Percentiles rank a stretch among this genome's conserved stretches.
Evolutionary conservation across 176 grass and related monocot species (phyloP).

Genomic region (Microstegium vimineum): DNA sequence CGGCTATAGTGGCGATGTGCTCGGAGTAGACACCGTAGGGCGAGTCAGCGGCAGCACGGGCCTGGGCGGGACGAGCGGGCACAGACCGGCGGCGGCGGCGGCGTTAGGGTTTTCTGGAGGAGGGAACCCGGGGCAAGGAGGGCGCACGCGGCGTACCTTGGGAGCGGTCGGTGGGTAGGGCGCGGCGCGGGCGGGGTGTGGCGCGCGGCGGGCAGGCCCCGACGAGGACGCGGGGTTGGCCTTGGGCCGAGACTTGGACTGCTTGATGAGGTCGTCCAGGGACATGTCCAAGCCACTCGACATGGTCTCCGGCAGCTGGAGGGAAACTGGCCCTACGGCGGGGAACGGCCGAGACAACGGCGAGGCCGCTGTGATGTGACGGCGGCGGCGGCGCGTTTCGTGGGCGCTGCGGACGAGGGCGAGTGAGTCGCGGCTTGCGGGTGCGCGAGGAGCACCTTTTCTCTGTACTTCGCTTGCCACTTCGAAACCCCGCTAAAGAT

Average conservation of each 20-base stretch:
- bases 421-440: not conserved
- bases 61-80: constrained; percentile 17
- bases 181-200: constrained; percentile 18
- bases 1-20: constrained; percentile 34
- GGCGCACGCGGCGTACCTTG: constrained; percentile 35
- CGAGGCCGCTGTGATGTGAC: not conserved
- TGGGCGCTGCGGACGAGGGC: not conserved
- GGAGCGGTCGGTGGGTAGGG: constrained; percentile 22
- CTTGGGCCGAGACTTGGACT: constrained; percentile 44
- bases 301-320: constrained; percentile 28
- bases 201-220: constrained; percentile 44
- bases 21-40: constrained; percentile 54
- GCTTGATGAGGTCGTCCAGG: constrained; percentile 58
- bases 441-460: not conserved
- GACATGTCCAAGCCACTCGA: constrained; percentile 55
- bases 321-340: not conserved
- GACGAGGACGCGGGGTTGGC: constrained; percentile 15
- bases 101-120: constrained; percentile 41
- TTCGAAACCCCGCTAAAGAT: not conserved
- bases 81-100: not conserved
- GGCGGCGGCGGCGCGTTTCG: not conserved
- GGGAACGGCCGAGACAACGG: not conserved
- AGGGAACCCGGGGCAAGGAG: not conserved
- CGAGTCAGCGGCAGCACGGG: not conserved
- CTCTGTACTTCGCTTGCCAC: not conserved